Evolutionary conservation across 1,284 basidiomycete species (phyloP), one percentile per base, ranked within the genome.

Genomic region (Boletus mariae): DNA sequence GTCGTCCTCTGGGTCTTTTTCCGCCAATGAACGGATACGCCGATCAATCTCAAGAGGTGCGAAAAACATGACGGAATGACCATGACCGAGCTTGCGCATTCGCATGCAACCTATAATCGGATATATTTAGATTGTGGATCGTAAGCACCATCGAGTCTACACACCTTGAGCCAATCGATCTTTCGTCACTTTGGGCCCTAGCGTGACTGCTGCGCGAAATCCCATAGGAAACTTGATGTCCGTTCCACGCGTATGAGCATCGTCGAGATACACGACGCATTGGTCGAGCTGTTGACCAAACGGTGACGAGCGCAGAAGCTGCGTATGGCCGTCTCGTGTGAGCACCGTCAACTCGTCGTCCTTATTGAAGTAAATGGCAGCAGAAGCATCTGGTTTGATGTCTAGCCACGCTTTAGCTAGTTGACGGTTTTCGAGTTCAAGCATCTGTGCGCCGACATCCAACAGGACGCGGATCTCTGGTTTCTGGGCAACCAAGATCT

Each of bases 191-290:
- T 75, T 78, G 1, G 73, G 73, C 1, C 79, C 80, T 2, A 80
- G 60, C 1, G 78, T 49, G 15, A 49, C 47, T 5, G 47, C 47
- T 3, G 47, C 47, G 11, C 75, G 70, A 43, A 67, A 69, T 17
- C 66, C 53, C 1, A n/a, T 35, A 1, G 79, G 79, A 37, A 80
- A 63, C 47, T 76, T 80, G 13, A 82, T 62, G 59, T 83, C 80
- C 0, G 79, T 82, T 7, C 82, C 81, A 28, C 82, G 66, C 1
- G 80, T 82, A 58, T 81, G 80, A 0, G 75, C 76, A 57, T 82
- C 80, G 49, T 82, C 80, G 0, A 82, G 72, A 56, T 82, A 82
- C 1, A 80, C 64, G 5, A 79, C 55, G 45, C 77, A 78, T 52
- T 71, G 63, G 13, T 72, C 69, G 0, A 80, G 62, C 45, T 71